Conservation (phyloP, 2,329 filamentous ascomycete species). For the Pleoardoris graminearum region DNA sequence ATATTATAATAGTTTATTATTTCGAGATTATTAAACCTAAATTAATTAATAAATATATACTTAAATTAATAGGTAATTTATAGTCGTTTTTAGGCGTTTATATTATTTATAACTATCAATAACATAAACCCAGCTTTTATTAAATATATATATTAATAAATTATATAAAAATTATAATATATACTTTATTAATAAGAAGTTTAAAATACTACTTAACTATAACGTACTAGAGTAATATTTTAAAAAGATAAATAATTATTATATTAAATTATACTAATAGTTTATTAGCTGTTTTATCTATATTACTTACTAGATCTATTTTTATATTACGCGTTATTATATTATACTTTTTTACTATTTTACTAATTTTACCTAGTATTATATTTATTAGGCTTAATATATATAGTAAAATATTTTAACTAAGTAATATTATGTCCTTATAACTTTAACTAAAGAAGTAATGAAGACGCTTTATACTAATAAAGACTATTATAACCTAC, state of each 20-base stretch:
- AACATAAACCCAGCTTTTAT: constrained; percentile 12
- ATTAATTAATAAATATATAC: constrained; percentile 6
- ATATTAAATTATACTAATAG: constrained; percentile 20
- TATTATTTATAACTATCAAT: constrained; percentile 9
- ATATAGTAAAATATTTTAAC: constrained; percentile 3
- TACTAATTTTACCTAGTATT: constrained; percentile 16
- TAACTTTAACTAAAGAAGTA: background rate
- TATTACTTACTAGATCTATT: constrained; percentile 12
- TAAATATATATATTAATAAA: constrained; percentile 22
- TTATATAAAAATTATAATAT: constrained; percentile 15
- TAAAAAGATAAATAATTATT: background rate
- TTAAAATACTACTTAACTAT: constrained; percentile 2
- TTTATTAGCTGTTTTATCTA: constrained; percentile 22
- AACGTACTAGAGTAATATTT: background rate
- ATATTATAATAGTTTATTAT: background rate
- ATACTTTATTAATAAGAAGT: constrained; percentile 1
- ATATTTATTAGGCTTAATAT: constrained; percentile 6
- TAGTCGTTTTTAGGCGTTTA: constrained; percentile 15
- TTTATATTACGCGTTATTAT: constrained; percentile 17
- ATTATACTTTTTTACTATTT: constrained; percentile 14
- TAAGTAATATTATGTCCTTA: constrained; percentile 8
- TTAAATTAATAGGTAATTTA: constrained; percentile 11
- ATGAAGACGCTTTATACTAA: background rate
- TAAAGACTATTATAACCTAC: background rate
- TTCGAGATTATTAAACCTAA: constrained; percentile 4